phyloP scores from a whole-genome alignment of 2,329 filamentous ascomycete genomes.

The Penicillium sp. region DNA sequence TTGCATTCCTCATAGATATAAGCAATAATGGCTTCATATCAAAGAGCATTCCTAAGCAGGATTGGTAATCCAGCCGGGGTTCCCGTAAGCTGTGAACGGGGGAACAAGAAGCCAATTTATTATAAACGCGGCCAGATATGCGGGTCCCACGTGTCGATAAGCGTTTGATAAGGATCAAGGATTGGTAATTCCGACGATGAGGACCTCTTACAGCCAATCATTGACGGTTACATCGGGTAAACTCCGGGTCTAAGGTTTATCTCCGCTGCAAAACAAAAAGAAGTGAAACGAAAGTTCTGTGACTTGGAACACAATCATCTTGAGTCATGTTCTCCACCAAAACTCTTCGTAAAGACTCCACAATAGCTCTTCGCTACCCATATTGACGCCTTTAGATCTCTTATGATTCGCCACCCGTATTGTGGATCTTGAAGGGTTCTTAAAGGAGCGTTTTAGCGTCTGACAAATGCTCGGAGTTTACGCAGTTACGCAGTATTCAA shows the following conservation, averaged over 20 bases:
- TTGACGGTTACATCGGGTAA: background rate
- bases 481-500: background rate
- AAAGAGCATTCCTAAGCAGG: background rate
- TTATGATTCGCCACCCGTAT: background rate
- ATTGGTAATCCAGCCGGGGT: background rate
- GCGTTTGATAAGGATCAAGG: conserved; percentile 1
- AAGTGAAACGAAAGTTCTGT: conserved; percentile 1
- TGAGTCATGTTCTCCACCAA: conserved; percentile 18
- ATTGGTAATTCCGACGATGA: background rate
- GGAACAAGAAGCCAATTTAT: too few relatives aligned
- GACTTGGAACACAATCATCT: conserved; percentile 15
- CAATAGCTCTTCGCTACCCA: conserved; percentile 7
- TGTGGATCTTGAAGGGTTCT: background rate
- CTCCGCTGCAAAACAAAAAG: conserved; percentile 12
- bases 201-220: background rate
- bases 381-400: background rate
- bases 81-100: background rate
- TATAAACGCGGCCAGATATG: too few relatives aligned
- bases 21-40: too few relatives aligned
- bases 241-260: conserved; percentile 1
- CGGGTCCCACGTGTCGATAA: background rate
- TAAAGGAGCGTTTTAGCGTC: background rate
- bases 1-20: too few relatives aligned
- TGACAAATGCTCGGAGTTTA: conserved; percentile 7
- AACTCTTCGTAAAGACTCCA: conserved; percentile 7